phyloP scores from a whole-genome alignment of 352 stramenopile species.

The Phytophthora meadii region DNA sequence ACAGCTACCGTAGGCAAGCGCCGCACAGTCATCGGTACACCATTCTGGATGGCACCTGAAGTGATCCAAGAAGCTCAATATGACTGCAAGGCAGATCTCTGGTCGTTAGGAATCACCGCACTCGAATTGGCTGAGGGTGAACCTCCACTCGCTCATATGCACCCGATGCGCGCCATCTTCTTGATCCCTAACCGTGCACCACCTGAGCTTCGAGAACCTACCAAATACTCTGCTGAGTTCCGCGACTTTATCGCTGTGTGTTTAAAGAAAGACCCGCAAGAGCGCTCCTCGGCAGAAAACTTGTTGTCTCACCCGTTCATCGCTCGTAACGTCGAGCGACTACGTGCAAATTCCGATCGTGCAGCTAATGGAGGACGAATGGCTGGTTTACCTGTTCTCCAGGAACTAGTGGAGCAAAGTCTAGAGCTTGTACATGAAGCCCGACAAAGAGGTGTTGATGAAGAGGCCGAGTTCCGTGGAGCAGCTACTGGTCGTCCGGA shows the following conservation, averaged over 20 bases:
- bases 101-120: constrained; percentile 89
- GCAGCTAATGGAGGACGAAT: constrained; percentile 17
- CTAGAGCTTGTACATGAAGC: constrained; percentile 67
- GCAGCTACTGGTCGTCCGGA: constrained; percentile 60
- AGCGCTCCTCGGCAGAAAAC: constrained; percentile 55
- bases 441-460: constrained; percentile 51
- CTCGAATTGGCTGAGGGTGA: constrained; percentile 91
- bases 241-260: constrained; percentile 67
- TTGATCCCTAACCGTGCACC: constrained; percentile 75
- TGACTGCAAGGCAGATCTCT: constrained; percentile 85
- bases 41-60: constrained; percentile 93
- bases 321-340: constrained; percentile 56
- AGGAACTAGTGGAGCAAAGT: constrained; percentile 79
- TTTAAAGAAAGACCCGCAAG: constrained; percentile 69
- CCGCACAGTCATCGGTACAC: constrained; percentile 91
- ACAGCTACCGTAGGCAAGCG: constrained; percentile 92
- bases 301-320: constrained; percentile 72
- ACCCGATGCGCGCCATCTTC: constrained; percentile 89
- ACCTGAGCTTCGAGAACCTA: constrained; percentile 54
- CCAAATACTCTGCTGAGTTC: constrained; percentile 57
- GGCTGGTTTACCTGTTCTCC: constrained; percentile 57
- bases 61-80: constrained; percentile 91
- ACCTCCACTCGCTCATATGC: constrained; percentile 84
- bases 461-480: constrained; percentile 63
- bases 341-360: constrained; percentile 38